phyloP scores from a whole-genome alignment of 192 early-diverging fungal genomes.

The Coemansia furcata region DNA sequence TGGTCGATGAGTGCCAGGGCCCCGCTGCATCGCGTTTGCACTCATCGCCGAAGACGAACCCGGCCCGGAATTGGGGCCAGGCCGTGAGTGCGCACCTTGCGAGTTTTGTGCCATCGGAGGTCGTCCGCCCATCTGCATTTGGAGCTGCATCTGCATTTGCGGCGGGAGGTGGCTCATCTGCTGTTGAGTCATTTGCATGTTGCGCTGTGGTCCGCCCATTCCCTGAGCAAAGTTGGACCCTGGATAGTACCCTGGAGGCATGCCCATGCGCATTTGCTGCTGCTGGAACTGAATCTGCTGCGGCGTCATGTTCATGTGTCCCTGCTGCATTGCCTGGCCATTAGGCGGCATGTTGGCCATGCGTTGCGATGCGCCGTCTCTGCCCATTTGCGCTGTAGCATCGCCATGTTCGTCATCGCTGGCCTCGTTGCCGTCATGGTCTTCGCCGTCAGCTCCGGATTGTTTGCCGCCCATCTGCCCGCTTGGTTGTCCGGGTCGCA shows the following conservation, averaged over 20 bases:
- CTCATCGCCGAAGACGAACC: background rate
- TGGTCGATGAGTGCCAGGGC: background rate
- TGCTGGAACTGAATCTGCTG: slow-evolving; percentile 30
- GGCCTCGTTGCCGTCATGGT: background rate
- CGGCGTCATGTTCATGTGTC: slow-evolving; percentile 21
- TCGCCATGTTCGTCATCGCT: slow-evolving; percentile 13
- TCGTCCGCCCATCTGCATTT: slow-evolving; percentile 41
- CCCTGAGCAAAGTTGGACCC: slow-evolving; percentile 20
- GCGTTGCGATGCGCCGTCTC: slow-evolving; percentile 6
- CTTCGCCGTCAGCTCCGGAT: slow-evolving; percentile 4
- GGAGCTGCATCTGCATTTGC: slow-evolving; percentile 50
- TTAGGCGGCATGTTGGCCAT: slow-evolving; percentile 2
- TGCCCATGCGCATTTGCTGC: slow-evolving; percentile 36
- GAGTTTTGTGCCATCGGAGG: slow-evolving; percentile 26
- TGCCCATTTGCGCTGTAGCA: background rate
- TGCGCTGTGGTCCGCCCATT: slow-evolving; percentile 34
- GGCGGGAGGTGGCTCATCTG: slow-evolving; percentile 17
- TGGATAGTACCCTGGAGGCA: slow-evolving; percentile 37
- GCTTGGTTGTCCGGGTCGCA: slow-evolving; percentile 11
- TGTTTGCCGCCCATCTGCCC: background rate
- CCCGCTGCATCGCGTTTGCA: slow-evolving; percentile 9
- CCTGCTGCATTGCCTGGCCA: slow-evolving; percentile 8
- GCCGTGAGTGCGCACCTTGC: slow-evolving; percentile 23
- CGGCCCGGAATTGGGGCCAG: slow-evolving; percentile 4
- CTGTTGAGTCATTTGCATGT: slow-evolving; percentile 40